Conservation (phyloP, 208 protist species). For the Naegleria fowleri region DNA sequence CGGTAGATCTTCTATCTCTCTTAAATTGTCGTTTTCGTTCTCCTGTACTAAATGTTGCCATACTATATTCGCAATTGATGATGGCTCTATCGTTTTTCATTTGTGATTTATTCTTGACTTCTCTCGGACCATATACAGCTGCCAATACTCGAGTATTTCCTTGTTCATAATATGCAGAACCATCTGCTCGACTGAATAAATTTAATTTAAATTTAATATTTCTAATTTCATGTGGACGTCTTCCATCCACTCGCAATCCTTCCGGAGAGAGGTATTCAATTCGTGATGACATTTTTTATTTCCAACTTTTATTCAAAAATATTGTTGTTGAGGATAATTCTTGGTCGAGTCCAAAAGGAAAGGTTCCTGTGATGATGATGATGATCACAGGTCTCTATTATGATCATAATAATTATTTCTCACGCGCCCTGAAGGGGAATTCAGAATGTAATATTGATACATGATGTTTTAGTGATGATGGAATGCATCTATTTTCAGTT, state of each 20-base stretch:
- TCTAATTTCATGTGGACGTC: constrained; percentile 63
- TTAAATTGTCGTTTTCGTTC: constrained; percentile 38
- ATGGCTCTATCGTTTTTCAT: constrained; percentile 53
- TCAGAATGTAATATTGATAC: too few relatives aligned
- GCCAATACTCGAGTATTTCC: constrained; percentile 58
- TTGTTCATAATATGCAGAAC: constrained; percentile 52
- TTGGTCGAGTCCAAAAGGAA: too few relatives aligned
- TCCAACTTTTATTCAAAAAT: too few relatives aligned
- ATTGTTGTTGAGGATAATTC: too few relatives aligned
- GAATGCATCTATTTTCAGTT: too few relatives aligned
- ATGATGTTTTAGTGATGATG: too few relatives aligned
- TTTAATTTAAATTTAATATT: constrained; percentile 53
- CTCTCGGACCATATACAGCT: constrained; percentile 68
- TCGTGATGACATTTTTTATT: background rate
- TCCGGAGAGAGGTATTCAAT: constrained; percentile 53
- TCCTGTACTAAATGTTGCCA: constrained; percentile 53
- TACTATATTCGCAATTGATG: constrained; percentile 60
- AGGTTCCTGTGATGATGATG: too few relatives aligned
- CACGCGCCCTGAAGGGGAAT: too few relatives aligned
- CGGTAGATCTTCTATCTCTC: constrained; percentile 18
- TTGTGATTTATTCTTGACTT: constrained; percentile 44
- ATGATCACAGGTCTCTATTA: too few relatives aligned
- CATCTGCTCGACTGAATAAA: constrained; percentile 57
- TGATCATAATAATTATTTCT: too few relatives aligned
- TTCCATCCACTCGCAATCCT: constrained; percentile 70